A percentile compares a stretch with the other conserved stretches of the same genome.
Evolutionary conservation across 2,329 filamentous ascomycete genomes (phyloP).

Genomic region (Sarocladium oryzae): DNA sequence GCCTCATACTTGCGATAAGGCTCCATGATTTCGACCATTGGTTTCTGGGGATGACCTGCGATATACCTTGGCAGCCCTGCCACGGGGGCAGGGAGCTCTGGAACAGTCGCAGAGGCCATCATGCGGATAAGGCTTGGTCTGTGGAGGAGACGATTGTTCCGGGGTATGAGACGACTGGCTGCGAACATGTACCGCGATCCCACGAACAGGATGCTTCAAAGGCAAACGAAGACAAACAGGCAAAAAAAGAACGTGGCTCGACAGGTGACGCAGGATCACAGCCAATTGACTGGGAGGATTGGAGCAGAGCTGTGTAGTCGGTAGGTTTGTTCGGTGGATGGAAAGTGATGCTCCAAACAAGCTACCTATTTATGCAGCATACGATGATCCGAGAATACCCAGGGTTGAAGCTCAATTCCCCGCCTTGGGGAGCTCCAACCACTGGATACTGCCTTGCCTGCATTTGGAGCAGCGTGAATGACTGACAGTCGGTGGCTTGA

Average conservation of each 20-base stretch:
- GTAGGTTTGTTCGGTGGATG: background rate
- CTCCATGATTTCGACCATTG: conserved; percentile 51
- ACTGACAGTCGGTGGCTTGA: background rate
- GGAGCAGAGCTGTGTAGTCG: background rate
- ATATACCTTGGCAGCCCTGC: conserved; percentile 46
- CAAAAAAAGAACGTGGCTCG: background rate
- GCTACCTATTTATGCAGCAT: conserved; percentile 8
- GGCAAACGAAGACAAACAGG: background rate
- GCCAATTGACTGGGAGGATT: background rate
- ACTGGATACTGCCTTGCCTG: background rate
- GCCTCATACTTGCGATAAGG: conserved; percentile 65
- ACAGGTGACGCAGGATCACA: too few relatives aligned
- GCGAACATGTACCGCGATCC: too few relatives aligned
- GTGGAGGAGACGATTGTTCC: too few relatives aligned
- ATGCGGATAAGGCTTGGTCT: too few relatives aligned
- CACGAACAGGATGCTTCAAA: too few relatives aligned
- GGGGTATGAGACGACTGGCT: too few relatives aligned
- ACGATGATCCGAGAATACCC: background rate
- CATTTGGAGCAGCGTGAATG: background rate
- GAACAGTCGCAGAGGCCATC: conserved; percentile 34
- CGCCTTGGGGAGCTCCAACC: background rate
- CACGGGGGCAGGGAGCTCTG: conserved; percentile 40
- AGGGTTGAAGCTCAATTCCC: background rate
- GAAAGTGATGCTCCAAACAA: conserved; percentile 5
- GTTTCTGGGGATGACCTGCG: conserved; percentile 42